phyloP scores from a whole-genome alignment of 179 eudicot genomes.

The Beta lomatogona region DNA sequence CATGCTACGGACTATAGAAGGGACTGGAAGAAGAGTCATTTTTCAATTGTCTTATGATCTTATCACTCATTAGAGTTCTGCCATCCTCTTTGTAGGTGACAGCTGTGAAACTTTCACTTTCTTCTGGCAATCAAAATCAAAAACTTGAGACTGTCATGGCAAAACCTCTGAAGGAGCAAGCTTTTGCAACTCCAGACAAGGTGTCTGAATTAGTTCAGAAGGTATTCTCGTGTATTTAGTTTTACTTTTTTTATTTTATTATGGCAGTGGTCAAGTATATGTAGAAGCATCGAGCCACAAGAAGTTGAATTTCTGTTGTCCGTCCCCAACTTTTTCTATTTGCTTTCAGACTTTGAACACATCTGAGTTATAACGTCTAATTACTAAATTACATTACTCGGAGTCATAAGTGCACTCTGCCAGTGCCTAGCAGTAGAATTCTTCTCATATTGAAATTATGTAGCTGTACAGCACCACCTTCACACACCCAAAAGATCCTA shows the following conservation, averaged over 20 bases:
- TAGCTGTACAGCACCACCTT: too few species aligned
- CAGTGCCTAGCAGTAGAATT: too few species aligned
- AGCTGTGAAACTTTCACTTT: conserved; percentile 79
- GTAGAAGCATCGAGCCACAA: background rate
- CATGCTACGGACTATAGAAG: background rate
- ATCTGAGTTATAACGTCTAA: too few species aligned
- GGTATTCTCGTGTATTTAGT: conserved; percentile 38
- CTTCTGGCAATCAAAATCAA: conserved; percentile 66
- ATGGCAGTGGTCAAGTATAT: background rate
- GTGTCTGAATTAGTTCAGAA: conserved; percentile 84
- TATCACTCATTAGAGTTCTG: background rate
- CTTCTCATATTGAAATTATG: too few species aligned
- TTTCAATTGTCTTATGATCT: background rate
- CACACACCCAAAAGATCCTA: too few species aligned
- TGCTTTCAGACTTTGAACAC: too few species aligned
- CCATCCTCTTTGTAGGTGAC: conserved; percentile 60
- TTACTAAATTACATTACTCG: too few species aligned
- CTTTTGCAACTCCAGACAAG: conserved; percentile 89
- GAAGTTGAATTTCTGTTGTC: background rate
- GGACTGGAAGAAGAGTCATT: background rate
- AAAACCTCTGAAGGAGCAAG: conserved; percentile 92
- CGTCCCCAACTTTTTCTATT: too few species aligned
- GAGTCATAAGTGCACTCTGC: too few species aligned
- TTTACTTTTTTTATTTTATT: background rate
- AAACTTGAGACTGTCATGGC: conserved; percentile 61